Percentiles rank a stretch among this genome's conserved stretches.
Evolutionary conservation across 805 yeast genomes (phyloP).

Genomic region (Brettanomyces sp.): DNA sequence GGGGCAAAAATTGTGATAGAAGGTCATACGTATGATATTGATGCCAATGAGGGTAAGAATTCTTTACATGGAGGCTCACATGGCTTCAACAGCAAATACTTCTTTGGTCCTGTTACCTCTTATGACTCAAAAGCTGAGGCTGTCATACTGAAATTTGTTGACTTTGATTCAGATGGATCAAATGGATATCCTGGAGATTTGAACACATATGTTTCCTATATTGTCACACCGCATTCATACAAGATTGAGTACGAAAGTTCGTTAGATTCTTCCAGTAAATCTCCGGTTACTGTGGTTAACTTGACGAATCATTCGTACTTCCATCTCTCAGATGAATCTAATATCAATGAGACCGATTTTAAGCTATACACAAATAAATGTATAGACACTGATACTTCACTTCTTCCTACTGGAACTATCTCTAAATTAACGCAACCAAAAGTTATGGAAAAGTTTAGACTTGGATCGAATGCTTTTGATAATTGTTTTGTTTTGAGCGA

Average conservation of each 20-base stretch:
- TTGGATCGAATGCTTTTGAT: not conserved
- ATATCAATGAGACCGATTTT: not conserved
- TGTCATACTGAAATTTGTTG: not conserved
- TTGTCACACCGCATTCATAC: not conserved
- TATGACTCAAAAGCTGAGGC: not conserved
- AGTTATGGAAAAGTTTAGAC: not conserved
- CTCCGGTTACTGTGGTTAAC: not conserved
- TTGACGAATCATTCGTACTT: conserved; percentile 1
- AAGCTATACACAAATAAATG: not conserved
- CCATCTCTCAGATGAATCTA: not conserved
- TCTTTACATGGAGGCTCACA: conserved; percentile 1
- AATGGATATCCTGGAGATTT: not conserved
- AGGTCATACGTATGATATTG: not conserved
- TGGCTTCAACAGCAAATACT: conserved; percentile 1
- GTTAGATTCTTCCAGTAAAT: not conserved
- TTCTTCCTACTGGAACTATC: not conserved
- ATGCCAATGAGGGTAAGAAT: not conserved
- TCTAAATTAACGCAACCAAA: not conserved
- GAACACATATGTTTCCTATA: not conserved
- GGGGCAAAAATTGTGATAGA: not conserved
- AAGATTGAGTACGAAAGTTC: not conserved
- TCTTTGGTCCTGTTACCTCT: conserved; percentile 1
- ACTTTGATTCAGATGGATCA: not conserved
- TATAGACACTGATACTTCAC: not conserved
- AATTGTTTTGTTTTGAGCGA: not conserved